A percentile compares a stretch with the other conserved stretches of the same genome.
Evolutionary conservation across 139 green algal genomes (phyloP).

Genomic region (Yamagishiella unicocca): DNA sequence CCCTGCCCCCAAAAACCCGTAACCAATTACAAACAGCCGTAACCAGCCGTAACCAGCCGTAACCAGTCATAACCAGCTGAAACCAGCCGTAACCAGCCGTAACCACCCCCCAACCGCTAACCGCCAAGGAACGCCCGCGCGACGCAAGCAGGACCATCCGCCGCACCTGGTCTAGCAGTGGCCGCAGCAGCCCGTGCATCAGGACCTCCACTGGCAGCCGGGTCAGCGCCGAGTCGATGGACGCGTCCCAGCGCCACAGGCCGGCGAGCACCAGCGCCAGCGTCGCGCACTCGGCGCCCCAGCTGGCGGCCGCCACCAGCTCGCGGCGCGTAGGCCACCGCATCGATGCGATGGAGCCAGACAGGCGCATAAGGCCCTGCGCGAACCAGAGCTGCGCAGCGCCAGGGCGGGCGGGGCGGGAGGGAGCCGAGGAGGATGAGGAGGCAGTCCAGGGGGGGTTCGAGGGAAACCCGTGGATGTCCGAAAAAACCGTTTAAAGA

Average conservation of each 20-base stretch:
- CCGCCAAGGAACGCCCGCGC: too few species aligned
- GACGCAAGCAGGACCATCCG: too few species aligned
- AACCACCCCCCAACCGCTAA: neutral
- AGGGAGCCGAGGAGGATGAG: too few species aligned
- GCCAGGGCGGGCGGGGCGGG: too few species aligned
- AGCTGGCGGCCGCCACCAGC: neutral
- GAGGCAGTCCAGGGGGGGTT: too few species aligned
- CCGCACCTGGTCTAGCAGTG: slow-evolving; percentile 2
- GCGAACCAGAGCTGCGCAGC: slow-evolving; percentile 20
- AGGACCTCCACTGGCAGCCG: neutral
- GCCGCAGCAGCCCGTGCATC: slow-evolving; percentile 7
- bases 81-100: neutral
- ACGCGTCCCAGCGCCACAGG: neutral
- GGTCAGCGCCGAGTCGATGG: neutral
- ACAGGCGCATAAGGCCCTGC: neutral
- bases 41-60: neutral
- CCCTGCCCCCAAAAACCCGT: too few species aligned
- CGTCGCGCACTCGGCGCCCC: neutral
- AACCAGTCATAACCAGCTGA: neutral
- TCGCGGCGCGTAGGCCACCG: neutral
- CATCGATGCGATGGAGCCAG: neutral
- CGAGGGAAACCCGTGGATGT: too few species aligned
- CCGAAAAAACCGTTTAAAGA: too few species aligned
- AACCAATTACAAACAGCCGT: too few species aligned
- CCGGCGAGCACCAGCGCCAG: slow-evolving; percentile 1